Evolutionary conservation across 352 stramenopile genomes (phyloP), one percentile per base, ranked within the genome.

Genomic region (Globisporangium rhizosaccharum): DNA sequence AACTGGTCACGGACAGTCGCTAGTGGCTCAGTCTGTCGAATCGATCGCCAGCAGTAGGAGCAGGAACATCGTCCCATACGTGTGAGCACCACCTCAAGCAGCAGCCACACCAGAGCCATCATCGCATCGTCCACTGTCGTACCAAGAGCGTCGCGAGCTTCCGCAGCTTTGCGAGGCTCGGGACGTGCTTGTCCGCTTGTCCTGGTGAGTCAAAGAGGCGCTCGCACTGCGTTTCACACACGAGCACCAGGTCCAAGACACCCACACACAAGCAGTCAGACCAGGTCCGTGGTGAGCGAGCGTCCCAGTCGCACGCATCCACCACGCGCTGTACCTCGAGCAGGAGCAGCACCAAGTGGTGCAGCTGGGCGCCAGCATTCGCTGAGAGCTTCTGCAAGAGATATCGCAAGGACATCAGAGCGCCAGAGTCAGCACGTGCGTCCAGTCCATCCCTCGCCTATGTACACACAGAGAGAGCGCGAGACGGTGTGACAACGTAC

Each of bases 1-100:
- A 84, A 84, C 47, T 89, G 76, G 20, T 87, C 77, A 41, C 70
- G 72, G 63, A 88, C 62, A 44, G 72, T 84, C n/a, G 72, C 44
- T 4, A 91, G 57, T 20, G 82, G 76, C 11, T 89, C 79, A 48
- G 76, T 74, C 81, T 90, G 51, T 14, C 18, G 5, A 5, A 66
- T 1, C 20, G 26, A 54, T 20, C 52, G 23, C 6, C 48, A 64
- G 3, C 45, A 63, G 11, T 9, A 57, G 37, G 14, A 9, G 18
- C 3, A 20, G n/a, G 42, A 4, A 54, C 33, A 11, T 39, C 33
- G 50, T 33, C 28, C 28, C 17, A 20, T 17, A 11, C 5, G 18
- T 6, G 7, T 44, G 28, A 39, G 26, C 15, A 26, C 39, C 8
- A 20, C 6, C 1, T 17, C 15, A 25, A 18, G 9, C n/a, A n/a